Evolutionary conservation across 2,329 filamentous ascomycete species (phyloP), one percentile per base, ranked within the genome.

Genomic region (Rhinocladiella mackenziei): DNA sequence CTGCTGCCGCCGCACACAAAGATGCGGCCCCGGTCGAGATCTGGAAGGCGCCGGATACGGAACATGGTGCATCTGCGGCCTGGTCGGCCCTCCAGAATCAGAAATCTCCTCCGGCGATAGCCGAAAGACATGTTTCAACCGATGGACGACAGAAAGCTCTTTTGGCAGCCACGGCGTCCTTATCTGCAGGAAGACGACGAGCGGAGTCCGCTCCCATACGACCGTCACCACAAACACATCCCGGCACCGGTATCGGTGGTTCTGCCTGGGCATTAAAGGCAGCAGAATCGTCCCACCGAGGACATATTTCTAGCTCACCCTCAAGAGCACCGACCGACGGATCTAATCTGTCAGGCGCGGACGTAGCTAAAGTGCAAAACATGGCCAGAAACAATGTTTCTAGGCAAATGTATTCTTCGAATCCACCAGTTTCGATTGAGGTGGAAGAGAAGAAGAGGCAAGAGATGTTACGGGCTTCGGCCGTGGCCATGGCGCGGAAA

Each of bases 401-500:
- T 25, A 74, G 81, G 50, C 80, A 82, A 50, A 85, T 94, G 79
- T 94, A 84, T 60, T 88, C 84, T 0, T 82, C 85, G 1, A 70
- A 79, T 23, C 88, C 89, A 3, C 83, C 82, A 0, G 78, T 94
- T 2, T 74, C 78, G 18, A 69, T 77, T 2, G 86, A 94, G 58
- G 68, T 80, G 0, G 83, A 92, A 29, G 88, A 95, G 58, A 77
- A 81, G 62, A 81, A 77, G 50, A 79, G 77, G 45, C 77, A 82
- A 32, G 84, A 88, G 54, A 80, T 81, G 3, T 70, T 94, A 2
- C 84, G 83, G 52, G 86, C 88, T 20, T 91, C 88, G 14, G 88
- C 89, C 2, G 72, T 95, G 2, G 86, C 85, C 8, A 94, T 96
- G 88, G 89, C 89, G 5, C 85, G 83, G 65, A 80, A 84, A 56